Conservation (phyloP, 2,329 filamentous ascomycete species). For the Pseudopithomyces maydicus region DNA sequence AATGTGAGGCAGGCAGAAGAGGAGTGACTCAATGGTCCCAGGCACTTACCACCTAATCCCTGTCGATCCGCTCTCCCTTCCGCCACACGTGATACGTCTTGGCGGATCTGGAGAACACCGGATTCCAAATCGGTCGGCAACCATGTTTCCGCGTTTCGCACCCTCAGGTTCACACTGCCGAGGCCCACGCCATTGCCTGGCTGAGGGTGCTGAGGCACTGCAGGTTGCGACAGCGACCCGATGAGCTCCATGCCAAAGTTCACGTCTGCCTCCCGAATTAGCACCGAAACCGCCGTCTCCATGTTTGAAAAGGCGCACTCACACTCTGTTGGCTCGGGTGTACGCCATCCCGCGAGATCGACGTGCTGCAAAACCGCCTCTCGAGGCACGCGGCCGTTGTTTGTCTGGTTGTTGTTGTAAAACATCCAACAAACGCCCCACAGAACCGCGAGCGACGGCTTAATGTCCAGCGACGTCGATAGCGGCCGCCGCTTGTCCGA, state of each 20-base stretch:
- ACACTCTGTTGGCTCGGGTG: slow-evolving; percentile 41
- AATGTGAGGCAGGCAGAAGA: slow-evolving; percentile 14
- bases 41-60: slow-evolving; percentile 26
- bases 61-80: background rate
- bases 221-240: slow-evolving; percentile 33
- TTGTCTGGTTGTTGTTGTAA: slow-evolving; percentile 27
- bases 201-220: slow-evolving; percentile 29
- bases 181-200: slow-evolving; percentile 19
- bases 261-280: slow-evolving; percentile 36
- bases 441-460: slow-evolving; percentile 49
- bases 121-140: slow-evolving; percentile 27
- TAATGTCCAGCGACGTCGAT: slow-evolving; percentile 52
- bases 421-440: slow-evolving; percentile 53
- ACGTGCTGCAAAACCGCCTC: slow-evolving; percentile 33
- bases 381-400: slow-evolving; percentile 28
- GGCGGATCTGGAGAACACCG: slow-evolving; percentile 12
- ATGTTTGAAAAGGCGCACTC: slow-evolving; percentile 20
- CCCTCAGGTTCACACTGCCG: slow-evolving; percentile 29
- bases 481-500: slow-evolving; percentile 45
- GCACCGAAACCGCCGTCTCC: slow-evolving; percentile 27
- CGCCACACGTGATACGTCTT: slow-evolving; percentile 7
- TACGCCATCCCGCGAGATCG: slow-evolving; percentile 28
- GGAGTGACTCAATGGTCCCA: slow-evolving; percentile 27
- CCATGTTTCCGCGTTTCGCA: slow-evolving; percentile 37
- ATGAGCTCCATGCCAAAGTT: slow-evolving; percentile 37